These are phyloP conservation scores for Trametes cingulata DNA, from an alignment of 768 basidiomycete species.

Conservation along the genomic window DNA sequence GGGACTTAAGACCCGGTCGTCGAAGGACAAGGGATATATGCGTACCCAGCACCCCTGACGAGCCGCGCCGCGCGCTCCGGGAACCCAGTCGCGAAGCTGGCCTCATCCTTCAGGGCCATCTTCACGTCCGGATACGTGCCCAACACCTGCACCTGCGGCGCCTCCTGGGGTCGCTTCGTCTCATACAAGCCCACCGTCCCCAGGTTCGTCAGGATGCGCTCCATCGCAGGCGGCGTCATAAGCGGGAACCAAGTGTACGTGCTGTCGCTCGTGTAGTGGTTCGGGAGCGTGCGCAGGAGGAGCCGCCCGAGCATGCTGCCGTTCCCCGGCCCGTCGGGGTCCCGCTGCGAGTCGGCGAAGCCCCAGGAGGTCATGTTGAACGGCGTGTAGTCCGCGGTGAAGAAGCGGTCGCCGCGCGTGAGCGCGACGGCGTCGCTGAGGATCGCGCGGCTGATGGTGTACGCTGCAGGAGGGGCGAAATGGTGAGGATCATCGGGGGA, in stretches of 20 bases:
- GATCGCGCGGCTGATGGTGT: slow-evolving; percentile 84
- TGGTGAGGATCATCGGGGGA: neutral
- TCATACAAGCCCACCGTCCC: slow-evolving; percentile 57
- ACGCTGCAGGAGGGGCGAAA: slow-evolving; percentile 43
- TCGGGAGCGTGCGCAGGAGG: slow-evolving; percentile 71
- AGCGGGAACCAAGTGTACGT: slow-evolving; percentile 88
- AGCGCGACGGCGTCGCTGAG: slow-evolving; percentile 85
- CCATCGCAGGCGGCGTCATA: slow-evolving; percentile 76
- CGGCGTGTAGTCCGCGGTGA: slow-evolving; percentile 80
- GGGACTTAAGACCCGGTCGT: neutral
- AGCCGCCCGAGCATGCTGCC: slow-evolving; percentile 77
- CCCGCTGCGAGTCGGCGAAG: slow-evolving; percentile 78
- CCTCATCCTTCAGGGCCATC: slow-evolving; percentile 49
- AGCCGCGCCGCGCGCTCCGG: slow-evolving; percentile 52
- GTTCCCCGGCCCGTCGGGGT: slow-evolving; percentile 68
- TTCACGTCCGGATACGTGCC: slow-evolving; percentile 52
- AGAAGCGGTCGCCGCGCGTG: slow-evolving; percentile 82
- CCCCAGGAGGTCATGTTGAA: slow-evolving; percentile 84
- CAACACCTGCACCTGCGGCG: slow-evolving; percentile 34
- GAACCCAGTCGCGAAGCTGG: slow-evolving; percentile 51
- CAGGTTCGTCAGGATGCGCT: slow-evolving; percentile 55
- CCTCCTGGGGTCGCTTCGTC: slow-evolving; percentile 46
- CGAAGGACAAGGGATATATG: neutral
- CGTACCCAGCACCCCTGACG: slow-evolving; percentile 61
- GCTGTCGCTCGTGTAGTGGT: slow-evolving; percentile 67